Conservation (phyloP, 108 stramenopile species). For the Skeletonema tropicum region DNA sequence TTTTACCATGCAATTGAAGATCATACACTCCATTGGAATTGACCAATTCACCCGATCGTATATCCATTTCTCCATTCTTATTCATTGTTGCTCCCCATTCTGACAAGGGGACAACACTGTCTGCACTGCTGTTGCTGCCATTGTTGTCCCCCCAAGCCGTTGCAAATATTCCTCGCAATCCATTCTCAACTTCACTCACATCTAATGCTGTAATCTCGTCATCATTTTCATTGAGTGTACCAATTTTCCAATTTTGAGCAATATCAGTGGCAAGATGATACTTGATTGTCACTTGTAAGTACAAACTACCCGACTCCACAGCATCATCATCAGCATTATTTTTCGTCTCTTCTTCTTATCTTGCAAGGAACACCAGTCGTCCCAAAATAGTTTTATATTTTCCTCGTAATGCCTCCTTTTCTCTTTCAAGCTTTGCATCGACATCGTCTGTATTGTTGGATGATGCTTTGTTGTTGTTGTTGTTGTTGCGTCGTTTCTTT, state of each 20-base stretch:
- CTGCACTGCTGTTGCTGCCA: slow-evolving; percentile 4
- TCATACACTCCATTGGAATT: slow-evolving; percentile 47
- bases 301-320: slow-evolving; percentile 15
- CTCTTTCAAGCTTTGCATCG: slow-evolving; percentile 1
- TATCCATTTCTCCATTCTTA: slow-evolving; percentile 56
- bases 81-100: slow-evolving; percentile 47
- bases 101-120: slow-evolving; percentile 15
- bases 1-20: slow-evolving; percentile 24
- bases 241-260: slow-evolving; percentile 61
- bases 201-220: neutral
- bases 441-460: neutral
- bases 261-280: slow-evolving; percentile 85
- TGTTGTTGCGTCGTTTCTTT: slow-evolving; percentile 1
- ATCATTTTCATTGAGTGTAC: neutral
- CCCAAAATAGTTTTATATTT: slow-evolving; percentile 39
- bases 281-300: slow-evolving; percentile 73
- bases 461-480: slow-evolving; percentile 1
- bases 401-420: slow-evolving; percentile 33
- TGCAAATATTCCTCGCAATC: slow-evolving; percentile 36
- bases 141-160: slow-evolving; percentile 14
- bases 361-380: slow-evolving; percentile 30
- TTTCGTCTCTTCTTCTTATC: slow-evolving; percentile 25
- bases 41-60: slow-evolving; percentile 57
- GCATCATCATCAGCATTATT: neutral
- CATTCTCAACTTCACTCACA: slow-evolving; percentile 30